Base-by-base conservation (phyloP, 345 rosid genomes). In the Euphorbia lathyris region DNA sequence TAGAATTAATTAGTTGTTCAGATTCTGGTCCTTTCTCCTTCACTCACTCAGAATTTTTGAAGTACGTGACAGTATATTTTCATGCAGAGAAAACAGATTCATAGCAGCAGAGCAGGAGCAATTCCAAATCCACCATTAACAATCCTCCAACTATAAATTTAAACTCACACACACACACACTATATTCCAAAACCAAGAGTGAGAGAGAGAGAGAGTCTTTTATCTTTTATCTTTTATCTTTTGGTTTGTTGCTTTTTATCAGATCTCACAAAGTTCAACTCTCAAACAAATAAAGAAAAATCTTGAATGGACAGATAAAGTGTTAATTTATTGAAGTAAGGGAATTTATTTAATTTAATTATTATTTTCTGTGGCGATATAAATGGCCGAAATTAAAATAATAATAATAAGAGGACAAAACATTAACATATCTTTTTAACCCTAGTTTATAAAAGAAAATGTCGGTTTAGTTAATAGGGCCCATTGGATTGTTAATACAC, bases 211-310 rank as follows among this genome's bases (percentile, higher is more conserved):
- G 50, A 66, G 51, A n/a, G 50, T 45, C 16, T 23, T n/a, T n/a
- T n/a, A n/a, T n/a, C n/a, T n/a, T n/a, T n/a, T 22, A 30, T 50
- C 56, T 27, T 60, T 58, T 55, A 23, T 32, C 47, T 40, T 70
- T 69, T 40, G 60, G 22, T 51, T 58, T 56, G 58, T 55, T 67
- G 58, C 40, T 32, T 73, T 38, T 26, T 43, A 50, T 63, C 71
- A 73, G 76, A 43, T 74, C 71, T 67, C 74, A 58, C 38, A 36
- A 58, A 60, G 71, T 51, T 68, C 48, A 69, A 62, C 45, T 52
- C n/a, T 36, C 42, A 66, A 83, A 81, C 82, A 77, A 78, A 79
- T 74, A 60, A 36, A 63, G 63, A 57, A 60, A 16, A 58, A 72
- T 75, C 81, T 56, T 57, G 47, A 58, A 60, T 50, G 11, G 22